Conservation (phyloP, 495 filamentous ascomycete genomes). For the Pseudoneurospora amorphoporcata region DNA sequence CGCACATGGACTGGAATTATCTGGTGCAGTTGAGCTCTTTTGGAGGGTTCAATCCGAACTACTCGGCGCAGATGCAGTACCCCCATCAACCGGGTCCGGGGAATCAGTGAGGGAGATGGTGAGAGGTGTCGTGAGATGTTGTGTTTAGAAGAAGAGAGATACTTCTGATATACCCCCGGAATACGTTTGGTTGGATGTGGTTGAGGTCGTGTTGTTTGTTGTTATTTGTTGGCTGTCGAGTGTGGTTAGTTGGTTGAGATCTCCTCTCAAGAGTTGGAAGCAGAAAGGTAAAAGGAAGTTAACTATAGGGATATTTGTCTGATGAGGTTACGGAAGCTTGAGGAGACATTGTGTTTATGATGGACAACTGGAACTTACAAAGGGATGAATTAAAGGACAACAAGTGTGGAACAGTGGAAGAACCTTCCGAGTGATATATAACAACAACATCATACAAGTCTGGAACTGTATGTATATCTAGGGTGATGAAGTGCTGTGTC, state of each 20-base stretch:
- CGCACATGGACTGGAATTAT: slow-evolving; percentile 37
- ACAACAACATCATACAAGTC: neutral
- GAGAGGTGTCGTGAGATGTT: neutral
- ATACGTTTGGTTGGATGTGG: neutral
- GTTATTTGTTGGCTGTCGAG: neutral
- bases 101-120: neutral
- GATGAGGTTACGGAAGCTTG: neutral
- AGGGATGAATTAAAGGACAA: neutral
- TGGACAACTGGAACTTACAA: neutral
- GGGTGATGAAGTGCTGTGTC: neutral
- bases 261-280: neutral
- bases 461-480: neutral
- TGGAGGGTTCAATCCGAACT: slow-evolving; percentile 23
- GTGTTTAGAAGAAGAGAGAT: neutral
- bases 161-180: neutral
- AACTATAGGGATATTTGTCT: neutral
- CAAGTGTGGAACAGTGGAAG: neutral
- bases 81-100: neutral
- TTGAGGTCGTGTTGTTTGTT: neutral
- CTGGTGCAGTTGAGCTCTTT: slow-evolving; percentile 27
- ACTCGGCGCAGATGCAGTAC: neutral
- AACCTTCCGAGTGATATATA: neutral
- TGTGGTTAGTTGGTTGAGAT: neutral
- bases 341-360: neutral
- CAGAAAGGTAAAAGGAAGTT: neutral